A percentile compares a stretch with the other conserved stretches of the same genome.
Conservation (phyloP, 768 basidiomycete genomes). For the Hypholoma fasciculare region DNA sequence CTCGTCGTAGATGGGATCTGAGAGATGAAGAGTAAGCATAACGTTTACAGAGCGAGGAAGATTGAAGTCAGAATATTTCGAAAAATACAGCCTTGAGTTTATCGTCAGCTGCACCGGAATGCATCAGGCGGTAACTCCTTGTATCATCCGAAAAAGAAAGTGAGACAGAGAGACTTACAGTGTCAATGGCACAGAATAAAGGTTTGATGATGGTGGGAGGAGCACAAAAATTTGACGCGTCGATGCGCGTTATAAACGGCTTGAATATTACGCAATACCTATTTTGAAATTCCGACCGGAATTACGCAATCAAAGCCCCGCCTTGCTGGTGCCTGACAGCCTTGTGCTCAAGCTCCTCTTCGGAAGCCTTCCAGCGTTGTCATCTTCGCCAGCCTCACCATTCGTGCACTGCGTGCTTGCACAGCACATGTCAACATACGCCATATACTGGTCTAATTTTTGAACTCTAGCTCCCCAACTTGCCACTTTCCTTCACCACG, state of each 20-base stretch:
- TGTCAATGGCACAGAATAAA: constrained; percentile 26
- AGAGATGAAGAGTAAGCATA: neutral
- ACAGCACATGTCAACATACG: neutral
- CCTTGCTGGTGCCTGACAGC: no score
- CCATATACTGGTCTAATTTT: neutral
- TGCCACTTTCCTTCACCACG: constrained; percentile 7
- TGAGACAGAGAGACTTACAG: constrained; percentile 17
- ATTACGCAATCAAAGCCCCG: neutral
- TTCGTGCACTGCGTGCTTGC: neutral
- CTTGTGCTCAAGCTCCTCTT: neutral
- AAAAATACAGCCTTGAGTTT: constrained; percentile 81
- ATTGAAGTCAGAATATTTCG: constrained; percentile 49
- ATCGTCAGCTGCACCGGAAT: constrained; percentile 56
- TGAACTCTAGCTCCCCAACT: neutral
- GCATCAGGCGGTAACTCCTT: constrained; percentile 89
- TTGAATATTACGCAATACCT: neutral
- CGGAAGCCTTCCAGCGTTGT: neutral
- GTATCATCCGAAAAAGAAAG: constrained; percentile 50
- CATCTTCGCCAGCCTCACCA: neutral
- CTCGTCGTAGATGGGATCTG: neutral
- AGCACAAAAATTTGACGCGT: neutral
- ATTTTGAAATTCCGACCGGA: neutral
- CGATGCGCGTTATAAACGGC: neutral
- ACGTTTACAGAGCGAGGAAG: neutral
- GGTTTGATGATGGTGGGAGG: neutral